A percentile compares a stretch with the other conserved stretches of the same genome.
Conservation (phyloP, 2,329 filamentous ascomycete species). For the Cryphonectria parasitica region DNA sequence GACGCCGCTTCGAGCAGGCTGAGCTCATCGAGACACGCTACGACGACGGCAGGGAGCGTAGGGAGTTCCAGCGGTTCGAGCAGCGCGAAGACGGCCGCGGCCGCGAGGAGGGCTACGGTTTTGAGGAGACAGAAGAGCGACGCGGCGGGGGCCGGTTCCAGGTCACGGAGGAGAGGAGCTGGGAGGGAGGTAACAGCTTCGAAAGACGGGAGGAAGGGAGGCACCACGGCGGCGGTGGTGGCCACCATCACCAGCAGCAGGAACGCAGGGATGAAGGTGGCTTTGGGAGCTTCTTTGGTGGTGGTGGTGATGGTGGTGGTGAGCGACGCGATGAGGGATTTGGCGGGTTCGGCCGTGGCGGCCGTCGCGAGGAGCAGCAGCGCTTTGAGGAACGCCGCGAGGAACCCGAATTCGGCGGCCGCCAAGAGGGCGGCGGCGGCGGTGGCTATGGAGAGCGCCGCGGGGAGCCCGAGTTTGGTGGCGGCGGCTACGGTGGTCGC, state of each 20-base stretch:
- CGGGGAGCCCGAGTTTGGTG: slow-evolving; percentile 22
- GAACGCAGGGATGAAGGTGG: slow-evolving; percentile 22
- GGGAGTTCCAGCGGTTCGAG: slow-evolving; percentile 66
- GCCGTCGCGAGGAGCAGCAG: slow-evolving; percentile 32
- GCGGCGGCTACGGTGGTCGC: slow-evolving; percentile 12
- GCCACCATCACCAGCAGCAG: slow-evolving; percentile 30
- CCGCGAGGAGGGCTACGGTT: slow-evolving; percentile 54
- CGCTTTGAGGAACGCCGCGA: too few species aligned
- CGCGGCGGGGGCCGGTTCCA: slow-evolving; percentile 60
- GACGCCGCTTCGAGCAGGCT: slow-evolving; percentile 63
- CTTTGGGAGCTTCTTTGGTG: slow-evolving; percentile 20
- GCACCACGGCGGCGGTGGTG: slow-evolving; percentile 34
- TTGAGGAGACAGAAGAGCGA: slow-evolving; percentile 61
- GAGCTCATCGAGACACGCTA: slow-evolving; percentile 63
- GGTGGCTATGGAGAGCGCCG: too few species aligned
- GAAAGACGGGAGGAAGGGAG: slow-evolving; percentile 36
- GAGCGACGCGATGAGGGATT: slow-evolving; percentile 36
- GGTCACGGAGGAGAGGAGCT: slow-evolving; percentile 58
- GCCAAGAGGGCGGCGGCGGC: slow-evolving; percentile 31
- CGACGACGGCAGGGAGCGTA: slow-evolving; percentile 58
- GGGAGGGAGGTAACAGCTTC: slow-evolving; percentile 38
- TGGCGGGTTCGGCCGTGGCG: slow-evolving; percentile 31
- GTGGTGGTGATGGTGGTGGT: slow-evolving; percentile 39
- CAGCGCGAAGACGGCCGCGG: slow-evolving; percentile 51
- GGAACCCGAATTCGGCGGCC: slow-evolving; percentile 13